These are phyloP conservation scores for Rhizophagus prolifer DNA, from an alignment of 192 early-diverging fungal species.

Conservation along the genomic window DNA sequence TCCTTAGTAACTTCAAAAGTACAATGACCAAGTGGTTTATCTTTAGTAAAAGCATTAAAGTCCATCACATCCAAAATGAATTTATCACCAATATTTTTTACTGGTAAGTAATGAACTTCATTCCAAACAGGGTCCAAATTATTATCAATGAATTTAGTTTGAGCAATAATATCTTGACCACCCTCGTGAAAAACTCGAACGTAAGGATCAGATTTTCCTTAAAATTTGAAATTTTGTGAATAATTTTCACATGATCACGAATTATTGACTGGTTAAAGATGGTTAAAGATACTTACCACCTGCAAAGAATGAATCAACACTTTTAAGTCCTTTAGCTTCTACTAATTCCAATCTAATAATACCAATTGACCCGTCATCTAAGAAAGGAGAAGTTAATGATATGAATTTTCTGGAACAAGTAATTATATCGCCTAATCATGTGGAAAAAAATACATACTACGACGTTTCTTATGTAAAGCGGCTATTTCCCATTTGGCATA, in stretches of 20 bases:
- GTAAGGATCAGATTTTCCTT: constrained; percentile 92
- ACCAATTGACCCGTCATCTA: constrained; percentile 16
- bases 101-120: constrained; percentile 83
- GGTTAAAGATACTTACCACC: constrained; percentile 25
- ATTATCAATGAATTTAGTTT: constrained; percentile 79
- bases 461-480: background rate
- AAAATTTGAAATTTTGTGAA: background rate
- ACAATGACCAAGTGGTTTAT: constrained; percentile 79
- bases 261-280: background rate
- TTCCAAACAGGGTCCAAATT: constrained; percentile 90
- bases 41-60: constrained; percentile 82
- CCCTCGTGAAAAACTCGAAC: constrained; percentile 52
- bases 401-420: background rate
- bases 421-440: background rate
- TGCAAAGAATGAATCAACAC: background rate
- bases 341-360: constrained; percentile 28
- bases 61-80: constrained; percentile 83
- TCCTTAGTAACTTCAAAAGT: constrained; percentile 59
- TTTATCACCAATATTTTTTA: constrained; percentile 71
- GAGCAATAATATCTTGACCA: constrained; percentile 53
- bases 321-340: constrained; percentile 8
- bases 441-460: background rate
- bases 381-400: background rate
- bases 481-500: background rate
- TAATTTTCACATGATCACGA: background rate